phyloP scores from a whole-genome alignment of 2,329 filamentous ascomycete species.

The Emmonsiellopsis sp. region DNA sequence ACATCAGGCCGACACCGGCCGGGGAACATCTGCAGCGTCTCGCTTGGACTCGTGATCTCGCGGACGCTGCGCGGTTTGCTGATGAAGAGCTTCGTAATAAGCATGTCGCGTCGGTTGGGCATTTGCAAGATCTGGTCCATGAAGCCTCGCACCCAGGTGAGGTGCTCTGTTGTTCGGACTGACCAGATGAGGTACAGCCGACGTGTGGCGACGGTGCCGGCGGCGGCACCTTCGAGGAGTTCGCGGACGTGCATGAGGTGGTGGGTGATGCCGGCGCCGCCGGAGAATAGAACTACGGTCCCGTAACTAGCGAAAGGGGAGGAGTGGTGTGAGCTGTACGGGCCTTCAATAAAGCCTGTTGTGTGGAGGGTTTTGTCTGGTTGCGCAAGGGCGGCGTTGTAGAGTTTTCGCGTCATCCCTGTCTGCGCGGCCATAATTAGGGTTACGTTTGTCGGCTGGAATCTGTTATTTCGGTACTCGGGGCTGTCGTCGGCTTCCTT shows the following conservation, averaged over 20 bases:
- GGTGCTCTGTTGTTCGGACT: conserved; percentile 49
- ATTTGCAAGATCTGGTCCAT: conserved; percentile 56
- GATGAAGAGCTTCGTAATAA: conserved; percentile 53
- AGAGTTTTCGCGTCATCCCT: conserved; percentile 54
- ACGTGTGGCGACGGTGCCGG: conserved; percentile 47
- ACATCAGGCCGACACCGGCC: conserved; percentile 48
- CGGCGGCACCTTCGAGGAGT: conserved; percentile 43
- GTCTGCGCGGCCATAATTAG: conserved; percentile 52
- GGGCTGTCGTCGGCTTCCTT: conserved; percentile 11
- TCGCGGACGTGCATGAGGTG: conserved; percentile 53
- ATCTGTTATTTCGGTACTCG: conserved; percentile 9
- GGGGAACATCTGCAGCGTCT: conserved; percentile 52
- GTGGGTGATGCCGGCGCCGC: conserved; percentile 58
- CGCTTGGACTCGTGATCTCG: conserved; percentile 47
- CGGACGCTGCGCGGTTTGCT: conserved; percentile 47
- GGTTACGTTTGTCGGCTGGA: conserved; percentile 35
- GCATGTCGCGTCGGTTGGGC: conserved; percentile 48
- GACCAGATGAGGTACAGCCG: conserved; percentile 55
- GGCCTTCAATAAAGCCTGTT: conserved; percentile 52
- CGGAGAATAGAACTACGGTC: conserved; percentile 56
- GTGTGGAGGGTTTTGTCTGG: conserved; percentile 43
- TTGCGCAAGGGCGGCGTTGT: conserved; percentile 43
- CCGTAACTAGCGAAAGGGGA: conserved; percentile 50
- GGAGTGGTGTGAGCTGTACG: conserved; percentile 51
- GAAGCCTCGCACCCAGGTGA: conserved; percentile 56